A percentile compares a stretch with the other conserved stretches of the same genome.
phyloP scores from a whole-genome alignment of 306 rosid species.

The Sindora glabra region DNA sequence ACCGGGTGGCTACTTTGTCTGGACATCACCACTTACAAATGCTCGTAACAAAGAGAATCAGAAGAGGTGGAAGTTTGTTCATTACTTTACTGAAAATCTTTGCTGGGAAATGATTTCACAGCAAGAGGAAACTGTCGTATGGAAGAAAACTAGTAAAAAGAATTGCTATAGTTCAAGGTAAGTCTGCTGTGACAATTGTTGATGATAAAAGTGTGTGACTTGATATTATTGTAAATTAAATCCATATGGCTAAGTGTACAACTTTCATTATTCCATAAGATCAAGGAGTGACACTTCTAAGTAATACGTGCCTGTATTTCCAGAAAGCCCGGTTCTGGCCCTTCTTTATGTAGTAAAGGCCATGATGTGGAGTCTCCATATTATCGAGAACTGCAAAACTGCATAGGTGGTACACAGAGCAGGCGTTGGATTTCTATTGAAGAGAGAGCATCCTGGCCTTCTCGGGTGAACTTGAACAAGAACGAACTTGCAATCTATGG shows the following conservation, averaged over 20 bases:
- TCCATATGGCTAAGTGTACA: background rate
- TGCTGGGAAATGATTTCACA: conserved; percentile 92
- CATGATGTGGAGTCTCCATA: conserved; percentile 91
- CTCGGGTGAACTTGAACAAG: conserved; percentile 56
- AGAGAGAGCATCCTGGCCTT: conserved; percentile 68
- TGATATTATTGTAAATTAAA: background rate
- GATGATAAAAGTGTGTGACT: background rate
- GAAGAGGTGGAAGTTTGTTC: conserved; percentile 60
- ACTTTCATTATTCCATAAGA: conserved; percentile 6
- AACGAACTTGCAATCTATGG: conserved; percentile 67
- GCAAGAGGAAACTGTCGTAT: conserved; percentile 92
- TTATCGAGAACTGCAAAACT: conserved; percentile 73
- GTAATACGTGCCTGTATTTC: conserved; percentile 19
- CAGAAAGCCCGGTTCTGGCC: conserved; percentile 68
- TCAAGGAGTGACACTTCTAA: conserved; percentile 4
- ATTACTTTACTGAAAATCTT: conserved; percentile 54
- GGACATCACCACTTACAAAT: conserved; percentile 78
- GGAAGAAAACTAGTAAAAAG: conserved; percentile 83
- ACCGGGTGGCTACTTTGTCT: conserved; percentile 96
- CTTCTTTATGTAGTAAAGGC: conserved; percentile 74
- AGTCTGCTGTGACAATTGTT: conserved; percentile 6
- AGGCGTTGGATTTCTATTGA: conserved; percentile 82
- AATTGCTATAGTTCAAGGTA: conserved; percentile 79
- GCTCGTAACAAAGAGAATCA: conserved; percentile 64
- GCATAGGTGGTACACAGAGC: conserved; percentile 90